These are phyloP conservation scores for Lactarius trivialis DNA, from an alignment of 768 basidiomycete genomes.

Conservation along the genomic window DNA sequence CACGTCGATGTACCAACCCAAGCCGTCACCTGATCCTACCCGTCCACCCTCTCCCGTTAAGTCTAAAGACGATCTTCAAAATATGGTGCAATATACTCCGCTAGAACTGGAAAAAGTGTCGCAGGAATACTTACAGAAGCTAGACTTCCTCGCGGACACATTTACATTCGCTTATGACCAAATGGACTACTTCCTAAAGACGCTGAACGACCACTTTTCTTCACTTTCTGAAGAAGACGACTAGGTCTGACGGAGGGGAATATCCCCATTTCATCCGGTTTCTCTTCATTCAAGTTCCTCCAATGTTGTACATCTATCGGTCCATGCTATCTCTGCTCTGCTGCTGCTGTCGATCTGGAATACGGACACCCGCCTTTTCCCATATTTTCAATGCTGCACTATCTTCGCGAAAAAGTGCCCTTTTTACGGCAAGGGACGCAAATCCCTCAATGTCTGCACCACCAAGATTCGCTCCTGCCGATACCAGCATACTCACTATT, in stretches of 20 bases:
- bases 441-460: slow-evolving; percentile 57
- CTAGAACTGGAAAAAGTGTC: slow-evolving; percentile 57
- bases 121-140: slow-evolving; percentile 44
- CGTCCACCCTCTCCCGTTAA: slow-evolving; percentile 28
- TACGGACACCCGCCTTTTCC: slow-evolving; percentile 44
- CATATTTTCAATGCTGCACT: slow-evolving; percentile 43
- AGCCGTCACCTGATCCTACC: slow-evolving; percentile 28
- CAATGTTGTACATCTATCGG: slow-evolving; percentile 15
- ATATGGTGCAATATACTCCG: slow-evolving; percentile 57
- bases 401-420: slow-evolving; percentile 38
- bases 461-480: slow-evolving; percentile 69
- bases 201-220: slow-evolving; percentile 47
- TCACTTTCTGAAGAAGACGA: slow-evolving; percentile 31
- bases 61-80: slow-evolving; percentile 35
- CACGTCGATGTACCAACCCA: slow-evolving; percentile 15
- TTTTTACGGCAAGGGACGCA: slow-evolving; percentile 40
- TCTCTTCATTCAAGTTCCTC: not conserved
- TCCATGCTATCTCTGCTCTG: slow-evolving; percentile 6
- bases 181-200: slow-evolving; percentile 58
- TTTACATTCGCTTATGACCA: slow-evolving; percentile 70
- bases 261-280: slow-evolving; percentile 7
- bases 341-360: slow-evolving; percentile 10
- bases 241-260: slow-evolving; percentile 28
- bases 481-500: slow-evolving; percentile 57
- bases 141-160: slow-evolving; percentile 54